Conservation (phyloP, 768 basidiomycete genomes). For the Clitopilus passeckerianus region DNA sequence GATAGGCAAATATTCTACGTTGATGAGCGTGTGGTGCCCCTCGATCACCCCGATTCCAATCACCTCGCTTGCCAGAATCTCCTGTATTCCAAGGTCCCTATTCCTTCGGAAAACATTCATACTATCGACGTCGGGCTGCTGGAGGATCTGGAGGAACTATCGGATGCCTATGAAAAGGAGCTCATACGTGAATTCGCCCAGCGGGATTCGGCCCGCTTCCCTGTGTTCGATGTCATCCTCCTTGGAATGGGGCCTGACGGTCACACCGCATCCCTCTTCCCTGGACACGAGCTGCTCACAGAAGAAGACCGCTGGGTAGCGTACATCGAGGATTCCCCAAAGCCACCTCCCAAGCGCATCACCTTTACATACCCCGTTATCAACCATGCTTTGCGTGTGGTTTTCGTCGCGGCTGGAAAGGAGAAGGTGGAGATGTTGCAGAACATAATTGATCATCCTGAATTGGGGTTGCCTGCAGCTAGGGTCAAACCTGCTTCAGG, state of each 20-base stretch:
- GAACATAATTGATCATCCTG: slow-evolving; percentile 75
- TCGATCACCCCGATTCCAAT: slow-evolving; percentile 92
- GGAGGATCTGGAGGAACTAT: slow-evolving; percentile 73
- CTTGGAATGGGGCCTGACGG: slow-evolving; percentile 97
- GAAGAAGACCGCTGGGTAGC: slow-evolving; percentile 96
- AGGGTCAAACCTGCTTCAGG: slow-evolving; percentile 82
- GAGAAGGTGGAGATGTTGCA: slow-evolving; percentile 75
- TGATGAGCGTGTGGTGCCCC: slow-evolving; percentile 92
- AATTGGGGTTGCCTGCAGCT: slow-evolving; percentile 75
- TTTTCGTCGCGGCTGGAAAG: slow-evolving; percentile 83
- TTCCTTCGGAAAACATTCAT: slow-evolving; percentile 76
- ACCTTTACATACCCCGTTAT: slow-evolving; percentile 91
- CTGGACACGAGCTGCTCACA: slow-evolving; percentile 77
- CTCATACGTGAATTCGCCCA: slow-evolving; percentile 91
- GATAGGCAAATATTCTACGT: slow-evolving; percentile 95
- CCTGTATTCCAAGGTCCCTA: slow-evolving; percentile 80
- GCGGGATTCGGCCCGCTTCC: slow-evolving; percentile 92
- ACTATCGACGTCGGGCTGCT: slow-evolving; percentile 66
- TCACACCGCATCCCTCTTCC: slow-evolving; percentile 98
- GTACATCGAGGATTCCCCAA: slow-evolving; percentile 88
- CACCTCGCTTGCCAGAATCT: slow-evolving; percentile 68
- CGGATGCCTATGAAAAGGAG: slow-evolving; percentile 75
- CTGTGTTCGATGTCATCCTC: slow-evolving; percentile 94
- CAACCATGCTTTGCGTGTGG: slow-evolving; percentile 84
- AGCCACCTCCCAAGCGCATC: slow-evolving; percentile 85